Conservation (phyloP, 1,139 yeast genomes). For the Debaryomyces sp. region DNA sequence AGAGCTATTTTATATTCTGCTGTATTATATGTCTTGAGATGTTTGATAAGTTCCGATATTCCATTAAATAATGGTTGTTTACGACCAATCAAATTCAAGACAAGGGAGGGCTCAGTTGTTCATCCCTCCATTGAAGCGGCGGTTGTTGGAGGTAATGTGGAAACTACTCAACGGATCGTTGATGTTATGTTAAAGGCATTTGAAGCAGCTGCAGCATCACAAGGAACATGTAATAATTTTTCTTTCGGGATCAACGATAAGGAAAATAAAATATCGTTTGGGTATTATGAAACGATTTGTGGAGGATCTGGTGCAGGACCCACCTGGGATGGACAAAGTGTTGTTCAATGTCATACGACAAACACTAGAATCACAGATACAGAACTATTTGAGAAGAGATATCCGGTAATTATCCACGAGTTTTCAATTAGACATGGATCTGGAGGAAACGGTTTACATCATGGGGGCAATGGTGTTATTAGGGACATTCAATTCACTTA, state of each 20-base stretch:
- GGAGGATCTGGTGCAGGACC: slow-evolving; percentile 57
- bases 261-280: slow-evolving; percentile 39
- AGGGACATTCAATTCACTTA: slow-evolving; percentile 50
- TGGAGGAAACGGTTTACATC: slow-evolving; percentile 46
- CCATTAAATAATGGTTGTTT: slow-evolving; percentile 88
- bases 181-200: slow-evolving; percentile 80
- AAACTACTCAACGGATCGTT: slow-evolving; percentile 81
- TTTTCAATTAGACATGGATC: slow-evolving; percentile 41
- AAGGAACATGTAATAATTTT: slow-evolving; percentile 53
- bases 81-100: slow-evolving; percentile 63
- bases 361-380: slow-evolving; percentile 53
- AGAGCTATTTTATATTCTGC: slow-evolving; percentile 82
- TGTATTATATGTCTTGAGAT: slow-evolving; percentile 73
- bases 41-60: slow-evolving; percentile 73
- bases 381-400: slow-evolving; percentile 49
- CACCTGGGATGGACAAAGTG: slow-evolving; percentile 51
- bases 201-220: slow-evolving; percentile 65
- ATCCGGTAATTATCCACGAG: slow-evolving; percentile 48
- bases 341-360: slow-evolving; percentile 52
- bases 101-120: slow-evolving; percentile 70
- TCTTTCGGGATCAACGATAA: slow-evolving; percentile 49
- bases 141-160: slow-evolving; percentile 88
- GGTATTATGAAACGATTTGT: slow-evolving; percentile 53
- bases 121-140: slow-evolving; percentile 79
- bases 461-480: slow-evolving; percentile 50